Evolutionary conservation across 2,329 filamentous ascomycete species (phyloP), one percentile per base, ranked within the genome.

Genomic region (Nothopassalora personata): DNA sequence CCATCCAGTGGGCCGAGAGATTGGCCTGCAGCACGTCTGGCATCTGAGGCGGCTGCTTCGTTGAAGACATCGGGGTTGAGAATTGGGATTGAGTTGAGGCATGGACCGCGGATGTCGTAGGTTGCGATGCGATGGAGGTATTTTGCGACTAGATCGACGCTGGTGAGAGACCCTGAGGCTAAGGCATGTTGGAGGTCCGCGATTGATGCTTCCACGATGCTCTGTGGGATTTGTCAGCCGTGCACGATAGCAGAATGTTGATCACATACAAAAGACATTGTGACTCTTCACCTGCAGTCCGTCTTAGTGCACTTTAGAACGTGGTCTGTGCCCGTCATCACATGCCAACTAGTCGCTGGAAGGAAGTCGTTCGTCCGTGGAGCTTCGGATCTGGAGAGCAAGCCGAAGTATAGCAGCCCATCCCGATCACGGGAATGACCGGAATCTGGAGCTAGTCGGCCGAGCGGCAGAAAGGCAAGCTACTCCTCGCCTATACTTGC

Each of bases 131-230:
- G 78, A 39, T 71, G 75, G 3, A 82, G 71, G 63, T 81, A 79
- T 47, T 72, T 72, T 7, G 76, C 71, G 5, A 77, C 74, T 2
- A 83, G 67, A 18, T 79, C 77, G 45, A 80, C 77, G 56, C 75
- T 77, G 15, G 76, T 79, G 31, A 76, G 66, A 11, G 62, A 57
- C 33, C 77, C 75, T 5, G 69, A 66, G 13, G 68, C 63, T 10
- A 83, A 73, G 19, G 79, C 80, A 47, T 70, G 49, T 51, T 74
- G 70, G 1, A 82, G 73, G 33, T 79, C 75, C 4, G 70, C 66
- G 51, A 82, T 80, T 58, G 70, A 76, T 39, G 79, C 77, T 64
- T 81, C 80, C n/a, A 81, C 73, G 28, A 81, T 71, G 57, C 70
- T 68, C 68, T 71, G 49, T 54, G n/a, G 55, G 48, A 28, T n/a